Percentiles rank a stretch among this genome's conserved stretches.
Conservation (phyloP, 139 green algal genomes). For the Zygnema cylindricum region DNA sequence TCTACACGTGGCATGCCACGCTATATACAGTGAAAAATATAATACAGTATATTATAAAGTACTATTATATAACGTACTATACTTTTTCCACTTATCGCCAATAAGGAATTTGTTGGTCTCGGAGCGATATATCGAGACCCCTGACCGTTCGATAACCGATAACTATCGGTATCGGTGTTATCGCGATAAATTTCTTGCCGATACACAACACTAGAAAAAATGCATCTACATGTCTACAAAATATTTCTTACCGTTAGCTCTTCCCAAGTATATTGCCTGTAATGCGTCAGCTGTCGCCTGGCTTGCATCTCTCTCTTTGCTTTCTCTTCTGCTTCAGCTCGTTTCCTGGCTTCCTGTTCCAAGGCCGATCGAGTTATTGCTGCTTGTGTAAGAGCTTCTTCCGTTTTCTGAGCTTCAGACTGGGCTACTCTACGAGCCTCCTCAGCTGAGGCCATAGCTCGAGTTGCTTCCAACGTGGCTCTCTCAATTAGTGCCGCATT, state of each 20-base stretch:
- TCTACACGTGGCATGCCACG: too few species aligned
- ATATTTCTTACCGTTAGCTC: conserved; percentile 44
- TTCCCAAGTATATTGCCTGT: conserved; percentile 39
- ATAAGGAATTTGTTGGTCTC: too few species aligned
- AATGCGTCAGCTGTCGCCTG: not conserved
- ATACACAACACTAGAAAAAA: too few species aligned
- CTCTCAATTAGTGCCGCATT: conserved; percentile 33
- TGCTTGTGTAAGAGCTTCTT: conserved; percentile 37
- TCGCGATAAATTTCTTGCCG: too few species aligned
- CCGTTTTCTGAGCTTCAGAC: conserved; percentile 16
- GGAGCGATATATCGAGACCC: too few species aligned
- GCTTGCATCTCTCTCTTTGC: conserved; percentile 14
- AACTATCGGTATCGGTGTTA: too few species aligned
- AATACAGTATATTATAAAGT: too few species aligned
- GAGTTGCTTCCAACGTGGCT: conserved; percentile 26
- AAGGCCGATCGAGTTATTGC: conserved; percentile 23
- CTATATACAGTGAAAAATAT: too few species aligned
- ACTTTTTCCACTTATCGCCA: too few species aligned
- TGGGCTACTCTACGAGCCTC: conserved; percentile 29
- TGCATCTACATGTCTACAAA: too few species aligned
- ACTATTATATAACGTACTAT: too few species aligned
- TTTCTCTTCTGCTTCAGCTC: conserved; percentile 43
- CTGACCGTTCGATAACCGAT: too few species aligned
- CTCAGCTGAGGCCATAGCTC: conserved; percentile 40
- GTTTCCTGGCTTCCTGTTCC: conserved; percentile 23